Base-by-base conservation (phyloP, 1,284 basidiomycete species). In the Trichosporon coremiiforme region DNA sequence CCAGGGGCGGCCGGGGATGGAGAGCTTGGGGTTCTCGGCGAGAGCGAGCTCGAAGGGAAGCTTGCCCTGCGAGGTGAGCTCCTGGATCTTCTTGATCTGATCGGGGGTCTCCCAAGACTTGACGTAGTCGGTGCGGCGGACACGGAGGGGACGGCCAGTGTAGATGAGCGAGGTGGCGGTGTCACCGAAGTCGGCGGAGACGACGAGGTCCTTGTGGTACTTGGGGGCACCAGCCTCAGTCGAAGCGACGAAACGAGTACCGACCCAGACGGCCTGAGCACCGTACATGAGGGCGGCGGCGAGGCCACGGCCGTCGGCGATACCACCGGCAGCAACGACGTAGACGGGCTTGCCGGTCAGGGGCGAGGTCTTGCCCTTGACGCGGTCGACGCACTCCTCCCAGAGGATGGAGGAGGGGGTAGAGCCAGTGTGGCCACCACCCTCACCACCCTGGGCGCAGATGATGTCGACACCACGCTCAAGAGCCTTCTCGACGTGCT, bases 241-340 rank as follows among this genome's bases (percentile, higher is more conserved):
- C 22, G 88, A 86, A n/a, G 94, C 94, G 33, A 97, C 92, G 79
- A 96, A 97, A 47, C 94, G 88, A 1, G 92, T 93, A 41, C 94
- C 94, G 66, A 94, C 91, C 92, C 93, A 94, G 82, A 94, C 85
- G 85, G 88, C 93, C 76, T 91, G 86, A 41, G 92, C 93, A 73
- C 93, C 93, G 87, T 90, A 94, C 79, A 89, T 86, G 66, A 95
- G 83, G 76, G 93, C 91, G 17, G 92, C 91, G 13, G 92, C 93
- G 20, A 95, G 86, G 67, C 91, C 88, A 68, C 92, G 87, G 5
- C 93, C 94, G 75, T 94, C 91, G 79, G 88, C 92, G 29, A 95
- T 90, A 0, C 92, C 93, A 53, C 93, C 93, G 13, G 93, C 93
- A 53, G 91, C 93, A 71, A 95, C 84, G 53, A 95, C 90, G 77